Conservation (phyloP, 306 rosid species). For the Echinosophora koreensis region DNA sequence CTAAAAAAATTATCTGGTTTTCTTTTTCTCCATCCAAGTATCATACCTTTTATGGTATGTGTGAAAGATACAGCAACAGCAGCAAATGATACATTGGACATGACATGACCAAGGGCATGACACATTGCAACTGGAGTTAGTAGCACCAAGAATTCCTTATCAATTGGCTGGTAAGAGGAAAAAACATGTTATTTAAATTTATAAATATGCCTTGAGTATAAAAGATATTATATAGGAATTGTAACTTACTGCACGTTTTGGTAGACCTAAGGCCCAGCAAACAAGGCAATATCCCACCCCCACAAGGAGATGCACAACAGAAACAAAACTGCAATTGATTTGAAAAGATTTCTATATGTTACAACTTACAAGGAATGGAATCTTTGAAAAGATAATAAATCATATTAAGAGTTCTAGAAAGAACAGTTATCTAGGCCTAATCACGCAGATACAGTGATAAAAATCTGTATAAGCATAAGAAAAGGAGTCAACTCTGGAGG, state of each 20-base stretch:
- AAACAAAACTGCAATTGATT: constrained; percentile 68
- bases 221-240: not conserved
- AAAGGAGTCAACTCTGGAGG: not conserved
- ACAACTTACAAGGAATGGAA: not conserved
- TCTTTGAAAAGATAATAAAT: not conserved
- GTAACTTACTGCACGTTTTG: constrained; percentile 73
- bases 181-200: constrained; percentile 15
- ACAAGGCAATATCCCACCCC: constrained; percentile 79
- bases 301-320: constrained; percentile 75
- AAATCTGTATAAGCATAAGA: not conserved
- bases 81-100: constrained; percentile 83
- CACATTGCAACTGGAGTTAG: constrained; percentile 76
- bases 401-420: not conserved
- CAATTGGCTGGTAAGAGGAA: constrained; percentile 54
- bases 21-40: not conserved
- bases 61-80: constrained; percentile 87
- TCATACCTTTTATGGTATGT: constrained; percentile 75
- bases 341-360: constrained; percentile 15
- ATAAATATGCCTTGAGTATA: not conserved
- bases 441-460: constrained; percentile 2
- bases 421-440: not conserved
- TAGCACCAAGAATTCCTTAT: constrained; percentile 65
- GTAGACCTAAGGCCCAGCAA: constrained; percentile 71
- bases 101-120: constrained; percentile 88
- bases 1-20: constrained; percentile 3